These are phyloP conservation scores for Takakia lepidozioides DNA, from an alignment of 225 moss, liverwort and hornwort genomes.

Conservation along the genomic window DNA sequence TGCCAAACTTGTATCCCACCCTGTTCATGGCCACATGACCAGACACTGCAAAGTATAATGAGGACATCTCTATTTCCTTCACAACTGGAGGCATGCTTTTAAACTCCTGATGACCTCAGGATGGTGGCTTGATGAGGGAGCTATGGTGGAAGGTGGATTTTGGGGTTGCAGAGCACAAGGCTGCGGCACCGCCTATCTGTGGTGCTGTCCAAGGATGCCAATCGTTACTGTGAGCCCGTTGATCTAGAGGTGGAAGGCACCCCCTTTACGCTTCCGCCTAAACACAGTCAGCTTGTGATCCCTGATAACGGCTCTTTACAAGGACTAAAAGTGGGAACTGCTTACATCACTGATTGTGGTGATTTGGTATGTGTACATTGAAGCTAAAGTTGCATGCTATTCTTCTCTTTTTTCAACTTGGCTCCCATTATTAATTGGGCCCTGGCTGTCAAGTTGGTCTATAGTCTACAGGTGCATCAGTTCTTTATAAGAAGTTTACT, in stretches of 20 bases:
- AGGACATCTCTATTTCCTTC: too few species aligned
- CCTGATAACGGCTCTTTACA: constrained; percentile 47
- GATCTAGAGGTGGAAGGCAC: constrained; percentile 27
- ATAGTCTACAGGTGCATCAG: too few species aligned
- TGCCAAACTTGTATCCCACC: too few species aligned
- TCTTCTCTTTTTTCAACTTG: background rate
- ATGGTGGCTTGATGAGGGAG: constrained; percentile 12
- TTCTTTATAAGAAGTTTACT: too few species aligned
- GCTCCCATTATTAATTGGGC: too few species aligned
- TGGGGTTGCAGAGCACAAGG: constrained; percentile 66
- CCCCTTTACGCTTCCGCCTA: constrained; percentile 57
- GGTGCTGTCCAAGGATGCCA: constrained; percentile 30
- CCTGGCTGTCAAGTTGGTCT: too few species aligned
- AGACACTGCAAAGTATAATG: too few species aligned
- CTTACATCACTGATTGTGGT: constrained; percentile 36
- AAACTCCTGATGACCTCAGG: background rate
- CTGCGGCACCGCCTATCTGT: constrained; percentile 62
- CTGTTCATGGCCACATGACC: too few species aligned
- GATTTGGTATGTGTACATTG: constrained; percentile 34
- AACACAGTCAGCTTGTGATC: constrained; percentile 46
- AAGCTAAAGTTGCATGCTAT: background rate
- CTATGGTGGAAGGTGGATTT: constrained; percentile 70
- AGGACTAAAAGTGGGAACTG: constrained; percentile 62
- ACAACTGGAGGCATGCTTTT: too few species aligned
- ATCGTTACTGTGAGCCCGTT: constrained; percentile 61